Base-by-base conservation (phyloP, 805 yeast genomes). In the Ogataea degrootiae region DNA sequence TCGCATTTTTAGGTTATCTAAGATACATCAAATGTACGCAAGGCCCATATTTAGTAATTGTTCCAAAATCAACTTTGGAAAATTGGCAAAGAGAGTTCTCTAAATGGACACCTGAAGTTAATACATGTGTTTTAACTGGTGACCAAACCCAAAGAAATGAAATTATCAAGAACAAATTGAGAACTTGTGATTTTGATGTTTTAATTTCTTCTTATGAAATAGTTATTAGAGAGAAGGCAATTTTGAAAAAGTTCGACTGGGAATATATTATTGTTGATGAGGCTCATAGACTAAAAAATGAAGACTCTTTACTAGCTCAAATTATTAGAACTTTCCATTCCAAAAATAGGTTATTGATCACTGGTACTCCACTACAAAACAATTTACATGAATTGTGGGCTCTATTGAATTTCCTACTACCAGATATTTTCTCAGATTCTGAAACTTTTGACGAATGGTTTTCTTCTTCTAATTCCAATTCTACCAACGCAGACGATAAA, bases 331-430 rank as follows among this genome's bases (percentile, higher is more conserved):
- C 89, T 22, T 90, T 92, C 62, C 85, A 87, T 62, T 88, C 97
- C 17, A 80, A 83, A 48, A 88, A 88, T 63, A 74, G 99, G 51
- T 69, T 92, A 41, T 71, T 92, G 48, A 90, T 92, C 51, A 92
- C 99, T 0, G 99, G 99, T 54, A 92, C 99, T 0, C 99, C 99
- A 0, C 69, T 92, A 45, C 99, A 92, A 61, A 92, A 92, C 64
- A 94, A 94, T 55, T 70, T 92, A 46, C 99, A 94, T 67, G 99
- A 94, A 66, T 73, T 92, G 45, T 92, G 99, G 99, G 97, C 98
- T 0, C 73, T 92, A 45, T 71, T 92, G 49, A 94, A 92, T 65
- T 92, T 91, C 66, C 67, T 92, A 33, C 69, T 92, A 22, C 98
- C 99, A 0, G 98, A 94, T 70, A 95, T 92, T 9, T 94, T 92